Evolutionary conservation across 257 asterid genomes (phyloP).

Genomic region (Nicotiana sylvestris): DNA sequence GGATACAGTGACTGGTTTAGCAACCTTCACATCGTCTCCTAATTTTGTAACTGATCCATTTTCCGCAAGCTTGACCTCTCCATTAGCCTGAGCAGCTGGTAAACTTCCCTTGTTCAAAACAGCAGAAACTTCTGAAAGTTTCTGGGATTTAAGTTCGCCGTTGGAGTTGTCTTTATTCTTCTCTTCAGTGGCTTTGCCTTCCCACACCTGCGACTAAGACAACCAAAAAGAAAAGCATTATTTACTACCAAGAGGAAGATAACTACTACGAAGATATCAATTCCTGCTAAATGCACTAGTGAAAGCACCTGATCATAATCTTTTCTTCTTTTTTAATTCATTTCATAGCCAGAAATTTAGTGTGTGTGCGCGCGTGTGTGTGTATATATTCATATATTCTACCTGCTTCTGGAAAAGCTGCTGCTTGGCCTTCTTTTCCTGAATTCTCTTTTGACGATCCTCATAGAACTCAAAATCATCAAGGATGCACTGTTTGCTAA

Average conservation of each 20-base stretch:
- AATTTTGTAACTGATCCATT: slow-evolving; percentile 9
- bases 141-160: slow-evolving; percentile 22
- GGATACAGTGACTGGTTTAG: slow-evolving; percentile 16
- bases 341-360: background rate
- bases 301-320: background rate
- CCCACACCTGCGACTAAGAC: slow-evolving; percentile 18
- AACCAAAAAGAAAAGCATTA: background rate
- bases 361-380: background rate
- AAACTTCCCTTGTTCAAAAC: slow-evolving; percentile 17
- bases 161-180: slow-evolving; percentile 29
- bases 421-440: slow-evolving; percentile 50
- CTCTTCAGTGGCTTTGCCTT: slow-evolving; percentile 21
- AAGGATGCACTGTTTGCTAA: slow-evolving; percentile 49
- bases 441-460: slow-evolving; percentile 60
- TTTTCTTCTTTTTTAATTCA: background rate
- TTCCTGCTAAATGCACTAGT: background rate
- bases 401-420: slow-evolving; percentile 48
- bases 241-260: background rate
- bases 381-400: slow-evolving; percentile 22
- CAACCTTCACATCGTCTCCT: slow-evolving; percentile 18
- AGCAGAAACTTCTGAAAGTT: slow-evolving; percentile 16
- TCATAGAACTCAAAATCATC: slow-evolving; percentile 74
- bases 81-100: slow-evolving; percentile 10
- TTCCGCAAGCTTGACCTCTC: slow-evolving; percentile 9
- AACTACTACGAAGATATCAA: background rate